Percentiles rank a stretch among this genome's conserved stretches.
phyloP scores from a whole-genome alignment of 2,329 filamentous ascomycete species.

The Stylonectria norvegica region DNA sequence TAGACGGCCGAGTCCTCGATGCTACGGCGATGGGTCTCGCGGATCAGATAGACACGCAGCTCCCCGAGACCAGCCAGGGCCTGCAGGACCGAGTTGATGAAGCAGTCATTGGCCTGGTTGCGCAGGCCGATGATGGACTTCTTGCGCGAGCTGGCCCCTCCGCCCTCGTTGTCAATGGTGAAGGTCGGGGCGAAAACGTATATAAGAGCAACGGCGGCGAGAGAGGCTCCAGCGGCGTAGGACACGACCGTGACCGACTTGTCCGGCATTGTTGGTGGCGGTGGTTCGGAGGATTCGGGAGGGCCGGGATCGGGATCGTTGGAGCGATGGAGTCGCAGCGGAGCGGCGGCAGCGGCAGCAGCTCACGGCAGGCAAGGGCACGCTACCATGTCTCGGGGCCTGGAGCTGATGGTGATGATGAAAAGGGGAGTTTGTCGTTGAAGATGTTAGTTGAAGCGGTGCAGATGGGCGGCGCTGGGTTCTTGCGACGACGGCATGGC shows the following conservation, averaged over 20 bases:
- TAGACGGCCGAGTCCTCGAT: conserved; percentile 79
- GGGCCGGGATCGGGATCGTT: conserved; percentile 5
- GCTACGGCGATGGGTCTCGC: conserved; percentile 79
- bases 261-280: conserved; percentile 33
- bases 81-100: conserved; percentile 95
- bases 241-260: conserved; percentile 55
- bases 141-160: conserved; percentile 63
- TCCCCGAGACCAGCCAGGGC: conserved; percentile 87
- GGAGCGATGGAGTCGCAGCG: conserved; percentile 5
- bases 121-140: conserved; percentile 83
- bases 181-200: conserved; percentile 99
- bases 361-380: conserved; percentile 18
- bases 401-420: background rate
- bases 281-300: conserved; percentile 21
- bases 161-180: conserved; percentile 80
- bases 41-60: conserved; percentile 84
- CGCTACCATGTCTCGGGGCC: conserved; percentile 19
- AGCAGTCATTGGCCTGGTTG: conserved; percentile 93
- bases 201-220: conserved; percentile 90
- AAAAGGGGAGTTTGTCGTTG: too few relatives aligned
- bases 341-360: background rate
- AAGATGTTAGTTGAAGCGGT: too few relatives aligned
- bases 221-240: conserved; percentile 91
- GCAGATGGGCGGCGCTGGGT: background rate
- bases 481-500: conserved; percentile 17